Evolutionary conservation across 495 filamentous ascomycete genomes (phyloP), one percentile per base, ranked within the genome.

Genomic region (Podospora pseudoanserina): DNA sequence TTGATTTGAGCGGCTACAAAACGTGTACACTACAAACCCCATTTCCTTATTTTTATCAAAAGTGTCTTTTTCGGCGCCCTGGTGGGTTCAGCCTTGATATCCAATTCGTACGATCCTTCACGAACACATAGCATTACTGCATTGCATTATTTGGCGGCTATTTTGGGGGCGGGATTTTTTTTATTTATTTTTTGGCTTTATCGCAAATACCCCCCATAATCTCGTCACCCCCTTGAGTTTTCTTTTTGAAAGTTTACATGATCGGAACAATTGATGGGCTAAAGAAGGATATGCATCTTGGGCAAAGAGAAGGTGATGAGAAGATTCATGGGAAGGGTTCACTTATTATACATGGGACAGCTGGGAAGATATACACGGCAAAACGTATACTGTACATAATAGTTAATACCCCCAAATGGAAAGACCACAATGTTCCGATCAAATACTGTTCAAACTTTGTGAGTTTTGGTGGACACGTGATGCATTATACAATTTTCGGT

Each of bases 361-460:
- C 49, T 28, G 56, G 18, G 32, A 49, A 30, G 26, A 61, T 61
- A 67, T 58, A 60, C 19, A 57, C 62, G 30, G 30, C 30, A 44
- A 64, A 20, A 53, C 58, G 58, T 15, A 53, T 19, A 54, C 65
- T 64, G 68, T 67, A 67, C 57, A 67, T 70, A 70, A 70, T 70
- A 67, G 68, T 67, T 70, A 70, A 70, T 70, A 61, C 56, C 65
- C 68, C 68, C 68, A 34, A 56, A 63, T 23, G 34, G 39, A 32
- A 68, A 53, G 61, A 32, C 27, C 34, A 64, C 53, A 59, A 56
- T 57, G 44, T 60, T 67, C 30, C 28, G 49, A 54, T 49, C 39
- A 49, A 32, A 32, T 32, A 32, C 30, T 32, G 30, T 32, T 32
- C 23, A 23, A 23, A 23, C 23, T 32, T 32, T 32, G 30, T 32